Conservation (phyloP, 2,329 filamentous ascomycete species). For the Colletotrichum orbiculare region DNA sequence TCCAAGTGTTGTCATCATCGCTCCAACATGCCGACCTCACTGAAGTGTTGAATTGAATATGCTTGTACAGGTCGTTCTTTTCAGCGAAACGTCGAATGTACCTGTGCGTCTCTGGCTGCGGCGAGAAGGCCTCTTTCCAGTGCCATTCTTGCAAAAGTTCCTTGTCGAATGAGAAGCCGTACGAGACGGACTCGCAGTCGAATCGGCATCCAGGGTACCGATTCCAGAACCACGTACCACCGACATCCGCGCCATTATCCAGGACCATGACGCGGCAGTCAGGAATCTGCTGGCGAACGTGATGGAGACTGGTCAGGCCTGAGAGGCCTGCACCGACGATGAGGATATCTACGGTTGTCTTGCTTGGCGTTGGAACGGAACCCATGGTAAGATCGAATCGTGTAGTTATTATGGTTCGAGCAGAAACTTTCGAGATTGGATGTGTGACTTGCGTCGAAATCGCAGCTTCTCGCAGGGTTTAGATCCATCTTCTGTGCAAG, state of each 20-base stretch:
- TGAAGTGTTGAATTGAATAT: conserved; percentile 9
- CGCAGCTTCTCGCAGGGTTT: not conserved
- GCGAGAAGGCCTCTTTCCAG: conserved; percentile 24
- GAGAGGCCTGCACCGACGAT: conserved; percentile 27
- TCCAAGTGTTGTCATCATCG: conserved; percentile 4
- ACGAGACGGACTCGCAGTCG: conserved; percentile 52
- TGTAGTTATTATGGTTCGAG: not conserved
- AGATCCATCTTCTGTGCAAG: not conserved
- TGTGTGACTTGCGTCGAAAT: not conserved
- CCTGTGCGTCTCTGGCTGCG: conserved; percentile 15
- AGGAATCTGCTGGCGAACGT: conserved; percentile 23
- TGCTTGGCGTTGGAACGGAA: conserved; percentile 21
- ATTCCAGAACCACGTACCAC: conserved; percentile 64
- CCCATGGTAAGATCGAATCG: not conserved
- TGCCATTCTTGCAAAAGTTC: conserved; percentile 23
- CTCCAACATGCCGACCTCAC: conserved; percentile 7
- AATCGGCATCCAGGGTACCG: conserved; percentile 62
- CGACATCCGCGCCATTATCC: conserved; percentile 56
- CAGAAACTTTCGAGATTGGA: not conserved
- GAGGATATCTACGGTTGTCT: conserved; percentile 16
- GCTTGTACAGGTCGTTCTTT: conserved; percentile 9
- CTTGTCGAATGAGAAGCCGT: conserved; percentile 19
- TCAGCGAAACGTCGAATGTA: conserved; percentile 12
- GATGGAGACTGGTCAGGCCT: conserved; percentile 26
- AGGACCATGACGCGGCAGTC: conserved; percentile 39